Evolutionary conservation across 1,139 yeast genomes (phyloP).

Genomic region (Diutina rugosa): DNA sequence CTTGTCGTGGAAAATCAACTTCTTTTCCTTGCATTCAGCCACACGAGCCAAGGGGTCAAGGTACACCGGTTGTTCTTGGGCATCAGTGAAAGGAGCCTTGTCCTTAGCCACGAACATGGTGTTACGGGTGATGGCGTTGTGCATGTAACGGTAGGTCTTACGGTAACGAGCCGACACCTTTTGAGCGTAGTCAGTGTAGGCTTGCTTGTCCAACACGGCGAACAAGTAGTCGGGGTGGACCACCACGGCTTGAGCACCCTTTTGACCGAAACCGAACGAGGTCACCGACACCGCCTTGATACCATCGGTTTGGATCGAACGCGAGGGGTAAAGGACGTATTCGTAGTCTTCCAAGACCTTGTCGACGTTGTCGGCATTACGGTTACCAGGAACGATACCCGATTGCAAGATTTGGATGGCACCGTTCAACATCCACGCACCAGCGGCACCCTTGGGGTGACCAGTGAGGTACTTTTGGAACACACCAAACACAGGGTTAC

Average conservation of each 20-base stretch:
- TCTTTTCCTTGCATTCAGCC: conserved; percentile 20
- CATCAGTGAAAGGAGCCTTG: conserved; percentile 82
- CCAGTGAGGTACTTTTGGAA: conserved; percentile 99
- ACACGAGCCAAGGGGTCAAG: conserved; percentile 94
- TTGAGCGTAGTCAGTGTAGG: conserved; percentile 55
- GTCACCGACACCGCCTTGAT: conserved; percentile 94
- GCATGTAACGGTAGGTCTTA: conserved; percentile 91
- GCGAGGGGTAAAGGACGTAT: conserved; percentile 87
- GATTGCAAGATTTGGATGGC: conserved; percentile 84
- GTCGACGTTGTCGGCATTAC: conserved; percentile 96
- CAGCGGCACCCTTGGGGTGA: conserved; percentile 99
- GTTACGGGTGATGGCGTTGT: conserved; percentile 86
- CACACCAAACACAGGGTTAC: conserved; percentile 95
- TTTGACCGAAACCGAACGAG: conserved; percentile 98
- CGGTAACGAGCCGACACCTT: conserved; percentile 77
- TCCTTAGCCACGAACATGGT: conserved; percentile 89
- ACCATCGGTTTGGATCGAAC: conserved; percentile 90
- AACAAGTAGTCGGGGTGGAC: conserved; percentile 89
- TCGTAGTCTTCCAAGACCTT: conserved; percentile 68
- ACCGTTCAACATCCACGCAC: conserved; percentile 99
- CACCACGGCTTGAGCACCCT: conserved; percentile 93
- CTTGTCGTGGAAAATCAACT: conserved; percentile 36
- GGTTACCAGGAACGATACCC: conserved; percentile 96
- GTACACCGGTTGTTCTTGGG: conserved; percentile 79
- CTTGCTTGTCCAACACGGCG: conserved; percentile 61